Evolutionary conservation across 73 alveolate species (phyloP).

Genomic region (Tetrahymena elliotti): DNA sequence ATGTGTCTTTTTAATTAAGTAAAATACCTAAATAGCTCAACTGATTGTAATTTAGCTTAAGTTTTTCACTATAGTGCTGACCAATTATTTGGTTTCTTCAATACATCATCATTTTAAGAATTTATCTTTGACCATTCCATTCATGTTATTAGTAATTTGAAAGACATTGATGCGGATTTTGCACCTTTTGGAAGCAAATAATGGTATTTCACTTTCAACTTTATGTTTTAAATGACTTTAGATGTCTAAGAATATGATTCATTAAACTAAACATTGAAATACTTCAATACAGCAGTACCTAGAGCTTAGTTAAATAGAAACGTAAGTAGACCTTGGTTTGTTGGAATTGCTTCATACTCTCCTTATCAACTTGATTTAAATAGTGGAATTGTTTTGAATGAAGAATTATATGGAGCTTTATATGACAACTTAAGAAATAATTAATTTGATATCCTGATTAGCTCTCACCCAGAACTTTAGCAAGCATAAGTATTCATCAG

Average conservation of each 20-base stretch:
- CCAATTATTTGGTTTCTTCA: not conserved
- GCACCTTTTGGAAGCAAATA: not conserved
- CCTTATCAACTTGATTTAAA: not conserved
- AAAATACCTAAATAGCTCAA: not conserved
- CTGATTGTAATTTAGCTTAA: not conserved
- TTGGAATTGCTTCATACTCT: not conserved
- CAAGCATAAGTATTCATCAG: not conserved
- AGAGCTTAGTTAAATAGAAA: not conserved
- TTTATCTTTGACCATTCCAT: not conserved
- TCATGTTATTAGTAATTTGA: not conserved
- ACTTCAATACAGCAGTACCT: not conserved
- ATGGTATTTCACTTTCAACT: not conserved
- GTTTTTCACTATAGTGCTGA: not conserved
- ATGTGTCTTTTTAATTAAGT: not conserved
- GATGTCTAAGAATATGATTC: not conserved
- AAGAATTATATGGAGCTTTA: not conserved
- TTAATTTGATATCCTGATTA: not conserved
- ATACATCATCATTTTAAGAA: not conserved
- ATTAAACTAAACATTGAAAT: not conserved
- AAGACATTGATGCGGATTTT: not conserved
- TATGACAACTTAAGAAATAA: not conserved
- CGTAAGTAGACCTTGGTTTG: not conserved
- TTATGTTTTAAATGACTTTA: not conserved
- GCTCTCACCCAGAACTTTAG: not conserved
- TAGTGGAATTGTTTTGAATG: not conserved